Evolutionary conservation across 345 rosid species (phyloP).

Genomic region (Syzygium jambos): DNA sequence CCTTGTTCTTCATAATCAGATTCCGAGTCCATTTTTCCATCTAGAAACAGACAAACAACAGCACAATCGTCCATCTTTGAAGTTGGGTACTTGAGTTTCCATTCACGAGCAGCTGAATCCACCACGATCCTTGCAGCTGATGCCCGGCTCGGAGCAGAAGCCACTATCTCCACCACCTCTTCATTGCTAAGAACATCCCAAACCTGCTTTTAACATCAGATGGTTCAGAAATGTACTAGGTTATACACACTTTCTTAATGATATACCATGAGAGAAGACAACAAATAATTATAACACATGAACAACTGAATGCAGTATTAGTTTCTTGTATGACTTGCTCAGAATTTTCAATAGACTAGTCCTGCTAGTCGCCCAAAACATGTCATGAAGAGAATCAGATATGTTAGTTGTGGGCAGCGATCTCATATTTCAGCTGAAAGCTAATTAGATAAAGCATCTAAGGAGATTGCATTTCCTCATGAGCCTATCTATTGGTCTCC

Average conservation of each 20-base stretch:
- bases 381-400: background rate
- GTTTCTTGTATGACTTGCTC: background rate
- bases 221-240: background rate
- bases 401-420: background rate
- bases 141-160: slow-evolving; percentile 70
- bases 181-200: slow-evolving; percentile 99
- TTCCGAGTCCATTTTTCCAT: slow-evolving; percentile 91
- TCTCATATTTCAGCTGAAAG: background rate
- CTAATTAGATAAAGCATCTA: background rate
- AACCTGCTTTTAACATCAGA: slow-evolving; percentile 33
- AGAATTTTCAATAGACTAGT: background rate
- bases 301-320: background rate
- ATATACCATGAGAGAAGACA: background rate
- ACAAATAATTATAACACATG: background rate
- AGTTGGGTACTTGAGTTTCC: slow-evolving; percentile 97
- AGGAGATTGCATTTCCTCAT: background rate
- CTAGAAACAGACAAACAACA: slow-evolving; percentile 89
- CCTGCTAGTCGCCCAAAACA: background rate
- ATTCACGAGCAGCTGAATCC: slow-evolving; percentile 81
- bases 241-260: background rate
- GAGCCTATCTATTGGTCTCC: background rate
- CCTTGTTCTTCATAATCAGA: slow-evolving; percentile 76
- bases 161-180: slow-evolving; percentile 87
- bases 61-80: slow-evolving; percentile 99
- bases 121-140: slow-evolving; percentile 84